Conservation (phyloP, 1,139 yeast species). For the Sugiyamaella japonica region DNA sequence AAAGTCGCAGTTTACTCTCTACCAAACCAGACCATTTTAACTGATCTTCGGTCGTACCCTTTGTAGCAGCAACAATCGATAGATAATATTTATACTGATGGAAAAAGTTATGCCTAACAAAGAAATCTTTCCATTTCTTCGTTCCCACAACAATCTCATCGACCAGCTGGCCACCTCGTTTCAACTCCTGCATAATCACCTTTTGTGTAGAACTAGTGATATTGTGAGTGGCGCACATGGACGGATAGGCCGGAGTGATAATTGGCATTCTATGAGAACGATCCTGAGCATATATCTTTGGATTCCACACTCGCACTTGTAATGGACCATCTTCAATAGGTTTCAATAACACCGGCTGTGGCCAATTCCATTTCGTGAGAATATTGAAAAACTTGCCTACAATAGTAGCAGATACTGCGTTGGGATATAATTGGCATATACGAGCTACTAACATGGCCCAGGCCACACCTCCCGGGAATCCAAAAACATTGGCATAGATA, state of each 20-base stretch:
- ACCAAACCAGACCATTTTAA: constrained; percentile 89
- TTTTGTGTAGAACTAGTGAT: constrained; percentile 84
- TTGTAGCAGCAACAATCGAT: constrained; percentile 76
- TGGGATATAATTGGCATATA: constrained; percentile 93
- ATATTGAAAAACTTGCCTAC: constrained; percentile 86
- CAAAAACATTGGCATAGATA: constrained; percentile 88
- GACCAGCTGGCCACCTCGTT: constrained; percentile 71
- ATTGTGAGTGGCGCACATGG: constrained; percentile 99
- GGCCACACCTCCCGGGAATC: constrained; percentile 99
- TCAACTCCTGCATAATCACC: constrained; percentile 71
- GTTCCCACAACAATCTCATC: constrained; percentile 65
- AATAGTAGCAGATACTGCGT: constrained; percentile 90
- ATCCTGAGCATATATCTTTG: constrained; percentile 82
- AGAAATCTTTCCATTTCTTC: constrained; percentile 71
- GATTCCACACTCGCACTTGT: constrained; percentile 97
- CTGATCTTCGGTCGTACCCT: constrained; percentile 73
- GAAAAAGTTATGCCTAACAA: constrained; percentile 79
- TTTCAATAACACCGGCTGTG: constrained; percentile 91
- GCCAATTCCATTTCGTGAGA: constrained; percentile 94
- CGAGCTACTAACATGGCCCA: constrained; percentile 99
- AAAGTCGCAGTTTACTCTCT: constrained; percentile 77
- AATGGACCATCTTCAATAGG: constrained; percentile 96
- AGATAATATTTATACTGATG: constrained; percentile 80
- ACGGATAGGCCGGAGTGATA: constrained; percentile 98
- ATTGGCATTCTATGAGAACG: constrained; percentile 95